Base-by-base conservation (phyloP, 177 flowering plant species). In the Vitis hybrid region DNA sequence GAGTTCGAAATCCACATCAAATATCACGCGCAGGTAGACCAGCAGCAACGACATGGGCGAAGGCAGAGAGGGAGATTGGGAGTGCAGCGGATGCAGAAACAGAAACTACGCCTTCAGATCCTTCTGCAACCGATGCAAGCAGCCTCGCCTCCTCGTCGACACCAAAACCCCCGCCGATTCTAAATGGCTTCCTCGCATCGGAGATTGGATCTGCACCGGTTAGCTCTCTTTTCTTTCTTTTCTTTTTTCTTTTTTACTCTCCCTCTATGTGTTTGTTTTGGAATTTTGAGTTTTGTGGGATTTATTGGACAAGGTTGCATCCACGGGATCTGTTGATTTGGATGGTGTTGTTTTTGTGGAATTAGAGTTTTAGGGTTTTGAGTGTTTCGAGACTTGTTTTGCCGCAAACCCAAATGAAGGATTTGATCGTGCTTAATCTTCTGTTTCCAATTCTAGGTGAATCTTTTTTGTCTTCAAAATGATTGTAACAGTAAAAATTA, bases 161-260 rank as follows among this genome's bases (percentile, higher is more conserved):
- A 74, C 79, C 75, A 90, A 89, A 68, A 89, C 92, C 19, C 92
- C 98, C 4, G 78, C 92, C 62, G 91, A 90, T 72, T 94, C 98
- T 21, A 94, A 91, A 70, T 94, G 98, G 98, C 90, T 91, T 21
- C 97, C 97, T 23, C 93, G 98, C 10, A 83, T 87, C 50, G 98
- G 98, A 40, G 97, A 92, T 75, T 92, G 97, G 97, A 92, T 93
- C 84, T 93, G 98, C 81, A 69, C 91, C 32, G 97, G 98, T 93
- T 68, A n/a, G 73, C 23, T 69, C 60, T 54, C 67, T 15, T 61
- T 70, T 60, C 61, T 26, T 34, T 50, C 72, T 62, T 30, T 30
- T 30, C 32, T 30, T 30, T 30, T 4, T 45, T 62, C 30, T 55
- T 45, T 54, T 8, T 55, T 49, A 13, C 45, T 11, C 2, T 51